A percentile compares a stretch with the other conserved stretches of the same genome.
phyloP scores from a whole-genome alignment of 352 stramenopile genomes.

The Globisporangium canariense region DNA sequence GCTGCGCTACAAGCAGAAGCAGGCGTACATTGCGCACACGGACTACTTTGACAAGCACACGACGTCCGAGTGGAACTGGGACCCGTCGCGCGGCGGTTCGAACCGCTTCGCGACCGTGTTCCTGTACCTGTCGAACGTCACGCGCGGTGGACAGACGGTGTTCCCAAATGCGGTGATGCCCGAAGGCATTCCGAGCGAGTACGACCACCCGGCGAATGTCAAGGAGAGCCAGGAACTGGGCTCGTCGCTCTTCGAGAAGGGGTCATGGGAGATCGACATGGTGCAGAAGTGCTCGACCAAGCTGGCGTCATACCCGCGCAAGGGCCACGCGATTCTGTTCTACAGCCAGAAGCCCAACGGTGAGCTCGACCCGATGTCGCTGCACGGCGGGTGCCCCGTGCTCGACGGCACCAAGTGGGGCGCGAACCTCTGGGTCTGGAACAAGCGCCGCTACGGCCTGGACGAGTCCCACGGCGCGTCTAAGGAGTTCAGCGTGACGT shows the following conservation, averaged over 20 bases:
- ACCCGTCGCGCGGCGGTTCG: conserved; percentile 66
- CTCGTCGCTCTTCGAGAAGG: conserved; percentile 55
- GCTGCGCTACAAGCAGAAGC: conserved; percentile 93
- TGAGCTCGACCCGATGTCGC: conserved; percentile 77
- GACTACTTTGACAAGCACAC: conserved; percentile 89
- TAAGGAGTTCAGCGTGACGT: conserved; percentile 52
- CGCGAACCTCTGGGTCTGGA: conserved; percentile 98
- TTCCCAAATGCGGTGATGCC: conserved; percentile 80
- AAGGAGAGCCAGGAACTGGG: conserved; percentile 40
- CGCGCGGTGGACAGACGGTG: conserved; percentile 74
- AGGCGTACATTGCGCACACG: conserved; percentile 92
- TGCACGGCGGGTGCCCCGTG: conserved; percentile 95
- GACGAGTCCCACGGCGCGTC: conserved; percentile 25
- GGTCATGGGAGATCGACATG: conserved; percentile 76
- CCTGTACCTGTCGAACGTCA: conserved; percentile 81
- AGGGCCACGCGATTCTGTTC: conserved; percentile 95
- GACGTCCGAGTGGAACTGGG: conserved; percentile 65
- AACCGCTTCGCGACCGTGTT: conserved; percentile 86
- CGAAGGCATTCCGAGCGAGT: conserved; percentile 49
- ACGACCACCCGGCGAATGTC: conserved; percentile 46
- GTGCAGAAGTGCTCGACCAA: conserved; percentile 74
- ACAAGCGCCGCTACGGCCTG: conserved; percentile 79
- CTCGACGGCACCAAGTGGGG: conserved; percentile 93
- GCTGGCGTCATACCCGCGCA: conserved; percentile 72
- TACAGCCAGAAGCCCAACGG: conserved; percentile 96